Evolutionary conservation across 2,329 filamentous ascomycete genomes (phyloP).

Genomic region (Aspergillus niger): DNA sequence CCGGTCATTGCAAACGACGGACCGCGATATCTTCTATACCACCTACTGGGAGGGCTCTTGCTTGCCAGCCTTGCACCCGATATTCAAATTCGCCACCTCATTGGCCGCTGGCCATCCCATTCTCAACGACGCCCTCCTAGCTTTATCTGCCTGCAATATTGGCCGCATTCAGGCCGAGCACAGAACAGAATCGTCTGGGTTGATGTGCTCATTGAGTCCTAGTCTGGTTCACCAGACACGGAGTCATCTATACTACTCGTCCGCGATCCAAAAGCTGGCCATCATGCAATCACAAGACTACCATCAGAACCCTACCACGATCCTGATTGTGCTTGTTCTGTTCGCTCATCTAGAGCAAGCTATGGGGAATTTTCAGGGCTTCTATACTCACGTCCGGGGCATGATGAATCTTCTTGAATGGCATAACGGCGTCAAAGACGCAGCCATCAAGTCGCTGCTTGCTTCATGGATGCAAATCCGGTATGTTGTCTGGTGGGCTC

Average conservation of each 20-base stretch:
- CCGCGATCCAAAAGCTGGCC: slow-evolving; percentile 22
- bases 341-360: slow-evolving; percentile 27
- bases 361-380: slow-evolving; percentile 28
- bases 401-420: slow-evolving; percentile 12
- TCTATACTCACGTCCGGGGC: slow-evolving; percentile 24
- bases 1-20: slow-evolving; percentile 23
- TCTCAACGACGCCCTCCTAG: slow-evolving; percentile 22
- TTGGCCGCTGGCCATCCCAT: not conserved
- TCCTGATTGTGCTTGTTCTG: slow-evolving; percentile 18
- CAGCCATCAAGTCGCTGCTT: slow-evolving; percentile 16
- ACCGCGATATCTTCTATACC: slow-evolving; percentile 27
- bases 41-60: slow-evolving; percentile 30
- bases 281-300: slow-evolving; percentile 11
- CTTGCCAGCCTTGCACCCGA: slow-evolving; percentile 27
- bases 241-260: slow-evolving; percentile 30
- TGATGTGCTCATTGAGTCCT: slow-evolving; percentile 16
- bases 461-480: slow-evolving; percentile 27
- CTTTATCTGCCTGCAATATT: slow-evolving; percentile 26
- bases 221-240: slow-evolving; percentile 24
- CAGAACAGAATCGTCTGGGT: not conserved
- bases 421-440: not conserved
- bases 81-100: slow-evolving; percentile 18
- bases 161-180: slow-evolving; percentile 21
- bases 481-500: slow-evolving; percentile 30
- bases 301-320: slow-evolving; percentile 3